Conservation (phyloP, 2,329 filamentous ascomycete genomes). For the Penicillium sp. region DNA sequence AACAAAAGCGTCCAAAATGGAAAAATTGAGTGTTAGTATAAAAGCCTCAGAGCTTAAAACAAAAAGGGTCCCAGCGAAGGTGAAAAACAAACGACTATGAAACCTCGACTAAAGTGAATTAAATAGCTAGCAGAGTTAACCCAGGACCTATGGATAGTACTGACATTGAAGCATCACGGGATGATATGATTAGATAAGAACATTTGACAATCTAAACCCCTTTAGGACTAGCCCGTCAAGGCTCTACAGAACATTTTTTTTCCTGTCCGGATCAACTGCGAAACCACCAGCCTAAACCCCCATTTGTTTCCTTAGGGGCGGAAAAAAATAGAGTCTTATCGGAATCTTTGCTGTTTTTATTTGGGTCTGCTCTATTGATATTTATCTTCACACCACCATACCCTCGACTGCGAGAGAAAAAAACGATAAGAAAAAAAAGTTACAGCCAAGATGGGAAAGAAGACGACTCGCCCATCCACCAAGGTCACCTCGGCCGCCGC, state of each 20-base stretch:
- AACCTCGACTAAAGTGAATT: not conserved
- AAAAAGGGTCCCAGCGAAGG: fast-evolving
- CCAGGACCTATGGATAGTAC: not conserved
- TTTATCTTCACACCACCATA: slow-evolving; percentile 6
- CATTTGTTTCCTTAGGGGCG: slow-evolving; percentile 18
- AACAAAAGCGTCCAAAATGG: not conserved
- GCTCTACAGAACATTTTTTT: slow-evolving; percentile 46
- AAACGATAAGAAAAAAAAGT: slow-evolving; percentile 16
- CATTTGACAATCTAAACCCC: slow-evolving; percentile 25
- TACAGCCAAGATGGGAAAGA: slow-evolving; percentile 45
- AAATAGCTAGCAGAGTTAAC: not conserved
- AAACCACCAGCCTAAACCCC: slow-evolving; percentile 31
- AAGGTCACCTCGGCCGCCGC: slow-evolving; percentile 47
- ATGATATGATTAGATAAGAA: slow-evolving; percentile 35
- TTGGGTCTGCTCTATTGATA: slow-evolving; percentile 1
- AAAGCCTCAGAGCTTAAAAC: no score
- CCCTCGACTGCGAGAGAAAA: slow-evolving; percentile 16
- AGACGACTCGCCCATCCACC: slow-evolving; percentile 42
- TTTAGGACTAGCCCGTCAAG: slow-evolving; percentile 33
- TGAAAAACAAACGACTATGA: not conserved
- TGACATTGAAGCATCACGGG: slow-evolving; percentile 3
- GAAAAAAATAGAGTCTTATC: slow-evolving; percentile 13
- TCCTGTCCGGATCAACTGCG: slow-evolving; percentile 31
- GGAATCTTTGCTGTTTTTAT: slow-evolving; percentile 8
- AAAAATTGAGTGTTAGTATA: not conserved